A percentile compares a stretch with the other conserved stretches of the same genome.
Conservation (phyloP, 768 basidiomycete genomes). For the Termitomyces titanicus region DNA sequence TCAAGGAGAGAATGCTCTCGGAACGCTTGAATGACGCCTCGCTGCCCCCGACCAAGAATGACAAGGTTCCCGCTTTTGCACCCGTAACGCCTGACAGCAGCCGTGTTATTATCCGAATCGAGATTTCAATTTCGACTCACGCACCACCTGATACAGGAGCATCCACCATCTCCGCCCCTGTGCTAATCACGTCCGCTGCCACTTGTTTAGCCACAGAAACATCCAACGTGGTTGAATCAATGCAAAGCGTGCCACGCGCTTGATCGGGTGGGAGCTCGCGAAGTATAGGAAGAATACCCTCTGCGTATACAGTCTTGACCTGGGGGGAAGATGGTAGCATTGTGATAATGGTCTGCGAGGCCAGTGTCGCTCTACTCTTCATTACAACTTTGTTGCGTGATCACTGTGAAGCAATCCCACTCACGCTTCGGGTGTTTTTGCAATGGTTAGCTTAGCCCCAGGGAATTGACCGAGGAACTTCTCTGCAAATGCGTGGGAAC, state of each 20-base stretch:
- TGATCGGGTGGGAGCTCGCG: constrained; percentile 38
- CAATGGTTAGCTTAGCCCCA: constrained; percentile 54
- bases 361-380: constrained; percentile 51
- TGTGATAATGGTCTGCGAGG: constrained; percentile 70
- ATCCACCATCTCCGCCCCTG: constrained; percentile 79
- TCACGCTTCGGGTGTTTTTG: constrained; percentile 68
- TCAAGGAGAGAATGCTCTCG: constrained; percentile 56
- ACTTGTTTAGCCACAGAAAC: constrained; percentile 70
- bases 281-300: constrained; percentile 67
- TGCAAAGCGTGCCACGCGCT: constrained; percentile 53
- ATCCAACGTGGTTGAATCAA: constrained; percentile 92
- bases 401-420: constrained; percentile 26
- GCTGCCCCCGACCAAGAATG: constrained; percentile 89
- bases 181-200: constrained; percentile 44
- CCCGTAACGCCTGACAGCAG: constrained; percentile 66
- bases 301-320: constrained; percentile 70
- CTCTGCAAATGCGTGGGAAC: constrained; percentile 50
- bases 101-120: not conserved
- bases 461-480: constrained; percentile 58
- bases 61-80: constrained; percentile 82
- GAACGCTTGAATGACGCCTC: constrained; percentile 53
- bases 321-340: constrained; percentile 94
- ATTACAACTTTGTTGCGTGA: constrained; percentile 11
- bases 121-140: constrained; percentile 16
- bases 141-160: constrained; percentile 92